Evolutionary conservation across 2,329 filamentous ascomycete species (phyloP).

Genomic region (Tolypocladium guangdongense): DNA sequence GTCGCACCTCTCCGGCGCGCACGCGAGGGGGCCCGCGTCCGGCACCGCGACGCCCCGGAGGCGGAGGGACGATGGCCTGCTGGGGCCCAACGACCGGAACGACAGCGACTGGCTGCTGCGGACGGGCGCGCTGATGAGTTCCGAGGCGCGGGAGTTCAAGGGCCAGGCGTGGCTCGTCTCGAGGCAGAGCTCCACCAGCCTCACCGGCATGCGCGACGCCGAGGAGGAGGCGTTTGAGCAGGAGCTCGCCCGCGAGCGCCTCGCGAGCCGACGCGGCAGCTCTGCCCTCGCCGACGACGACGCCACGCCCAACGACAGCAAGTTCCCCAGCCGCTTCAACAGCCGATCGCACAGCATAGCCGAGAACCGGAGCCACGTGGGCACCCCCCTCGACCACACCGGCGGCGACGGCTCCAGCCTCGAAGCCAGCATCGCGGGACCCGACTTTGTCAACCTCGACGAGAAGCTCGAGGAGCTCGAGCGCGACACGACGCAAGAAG

Average conservation of each 20-base stretch:
- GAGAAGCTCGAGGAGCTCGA: constrained; percentile 47
- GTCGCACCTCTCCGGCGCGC: constrained; percentile 34
- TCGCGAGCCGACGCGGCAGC: constrained; percentile 36
- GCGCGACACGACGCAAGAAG: constrained; percentile 37
- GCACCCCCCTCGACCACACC: constrained; percentile 32
- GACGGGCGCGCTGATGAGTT: constrained; percentile 50
- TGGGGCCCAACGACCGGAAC: constrained; percentile 24
- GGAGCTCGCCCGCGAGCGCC: constrained; percentile 39
- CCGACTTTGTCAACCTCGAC: constrained; percentile 53
- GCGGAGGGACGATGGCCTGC: constrained; percentile 18
- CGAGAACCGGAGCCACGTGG: constrained; percentile 25
- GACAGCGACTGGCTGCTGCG: constrained; percentile 57
- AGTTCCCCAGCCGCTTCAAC: constrained; percentile 35
- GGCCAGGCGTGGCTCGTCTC: constrained; percentile 60
- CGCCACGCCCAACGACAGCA: constrained; percentile 29
- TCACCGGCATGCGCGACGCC: constrained; percentile 38
- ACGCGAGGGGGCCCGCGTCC: constrained; percentile 12
- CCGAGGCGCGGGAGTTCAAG: constrained; percentile 54
- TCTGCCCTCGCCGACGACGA: constrained; percentile 25
- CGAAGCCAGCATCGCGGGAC: constrained; percentile 34
- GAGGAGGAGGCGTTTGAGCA: constrained; percentile 43
- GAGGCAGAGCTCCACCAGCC: constrained; percentile 52
- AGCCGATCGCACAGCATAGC: constrained; percentile 29
- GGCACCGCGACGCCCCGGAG: constrained; percentile 24
- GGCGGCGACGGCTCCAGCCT: constrained; percentile 23